Evolutionary conservation across 116 monocot species (phyloP).

Genomic region (Phalaenopsis hybrid): DNA sequence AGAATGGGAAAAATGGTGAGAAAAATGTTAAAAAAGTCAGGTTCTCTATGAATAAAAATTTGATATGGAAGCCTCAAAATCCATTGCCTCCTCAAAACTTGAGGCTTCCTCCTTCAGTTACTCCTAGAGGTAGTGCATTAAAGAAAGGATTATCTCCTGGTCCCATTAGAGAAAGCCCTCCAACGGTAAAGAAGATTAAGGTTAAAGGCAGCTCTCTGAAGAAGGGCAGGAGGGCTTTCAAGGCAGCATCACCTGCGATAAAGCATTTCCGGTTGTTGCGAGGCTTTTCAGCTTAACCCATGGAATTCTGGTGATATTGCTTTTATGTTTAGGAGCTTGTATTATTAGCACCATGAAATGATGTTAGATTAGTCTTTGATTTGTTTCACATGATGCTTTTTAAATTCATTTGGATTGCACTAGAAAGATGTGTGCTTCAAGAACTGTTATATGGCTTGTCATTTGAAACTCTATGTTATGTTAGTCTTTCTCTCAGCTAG

Average conservation of each 20-base stretch:
- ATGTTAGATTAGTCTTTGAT: constrained; percentile 8
- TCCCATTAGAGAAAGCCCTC: constrained; percentile 55
- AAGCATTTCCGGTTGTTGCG: constrained; percentile 43
- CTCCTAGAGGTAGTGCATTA: constrained; percentile 88
- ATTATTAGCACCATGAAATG: background rate
- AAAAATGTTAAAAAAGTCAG: constrained; percentile 74
- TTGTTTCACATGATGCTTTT: constrained; percentile 15
- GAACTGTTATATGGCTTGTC: background rate
- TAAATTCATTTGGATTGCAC: constrained; percentile 7
- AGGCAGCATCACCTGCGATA: constrained; percentile 38
- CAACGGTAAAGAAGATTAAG: constrained; percentile 38
- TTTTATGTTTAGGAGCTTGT: constrained; percentile 7
- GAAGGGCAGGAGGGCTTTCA: constrained; percentile 46
- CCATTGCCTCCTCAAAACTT: constrained; percentile 86
- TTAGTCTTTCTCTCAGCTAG: background rate
- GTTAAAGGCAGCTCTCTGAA: constrained; percentile 48
- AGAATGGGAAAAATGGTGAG: constrained; percentile 34
- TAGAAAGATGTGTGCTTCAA: background rate
- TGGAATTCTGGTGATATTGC: constrained; percentile 7
- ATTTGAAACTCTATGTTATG: background rate
- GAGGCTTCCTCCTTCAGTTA: constrained; percentile 80
- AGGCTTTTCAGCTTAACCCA: constrained; percentile 21
- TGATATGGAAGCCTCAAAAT: constrained; percentile 87
- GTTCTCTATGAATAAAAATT: constrained; percentile 83
- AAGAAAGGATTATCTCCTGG: constrained; percentile 89